Evolutionary conservation across 805 yeast species (phyloP).

Genomic region (Kregervanrija delftensis): DNA sequence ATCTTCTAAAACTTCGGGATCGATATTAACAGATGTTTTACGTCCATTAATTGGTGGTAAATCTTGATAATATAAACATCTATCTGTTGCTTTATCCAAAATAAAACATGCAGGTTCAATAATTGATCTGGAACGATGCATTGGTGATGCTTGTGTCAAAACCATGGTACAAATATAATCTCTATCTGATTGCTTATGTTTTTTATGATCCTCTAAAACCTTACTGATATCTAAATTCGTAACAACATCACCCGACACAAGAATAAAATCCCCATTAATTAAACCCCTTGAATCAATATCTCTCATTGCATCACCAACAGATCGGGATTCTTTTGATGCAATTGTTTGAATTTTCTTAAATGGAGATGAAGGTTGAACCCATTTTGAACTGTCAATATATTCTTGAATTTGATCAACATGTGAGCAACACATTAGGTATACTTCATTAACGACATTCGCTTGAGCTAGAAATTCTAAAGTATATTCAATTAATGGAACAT

Average conservation of each 20-base stretch:
- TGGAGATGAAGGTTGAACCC: slow-evolving; percentile 68
- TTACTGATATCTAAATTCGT: slow-evolving; percentile 78
- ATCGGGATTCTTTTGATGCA: slow-evolving; percentile 77
- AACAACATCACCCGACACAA: slow-evolving; percentile 93
- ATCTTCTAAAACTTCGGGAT: slow-evolving; percentile 75
- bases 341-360: slow-evolving; percentile 72
- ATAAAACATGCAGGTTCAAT: slow-evolving; percentile 81
- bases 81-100: slow-evolving; percentile 62
- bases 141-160: slow-evolving; percentile 73
- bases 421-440: slow-evolving; percentile 80
- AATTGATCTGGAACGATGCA: slow-evolving; percentile 77
- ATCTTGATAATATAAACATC: slow-evolving; percentile 80
- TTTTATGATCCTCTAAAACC: slow-evolving; percentile 66
- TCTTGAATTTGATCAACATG: slow-evolving; percentile 85
- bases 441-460: slow-evolving; percentile 78
- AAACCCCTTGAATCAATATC: slow-evolving; percentile 88
- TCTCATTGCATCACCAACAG: slow-evolving; percentile 97
- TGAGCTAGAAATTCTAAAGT: slow-evolving; percentile 90
- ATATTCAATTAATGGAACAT: slow-evolving; percentile 89
- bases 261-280: slow-evolving; percentile 81
- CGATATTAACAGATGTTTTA: slow-evolving; percentile 52
- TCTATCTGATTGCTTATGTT: slow-evolving; percentile 66
- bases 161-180: slow-evolving; percentile 96
- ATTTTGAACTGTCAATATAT: slow-evolving; percentile 69
- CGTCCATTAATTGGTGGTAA: slow-evolving; percentile 50